These are phyloP conservation scores for Hibiscus syriacus DNA, from an alignment of 345 rosid species.

Conservation along the genomic window DNA sequence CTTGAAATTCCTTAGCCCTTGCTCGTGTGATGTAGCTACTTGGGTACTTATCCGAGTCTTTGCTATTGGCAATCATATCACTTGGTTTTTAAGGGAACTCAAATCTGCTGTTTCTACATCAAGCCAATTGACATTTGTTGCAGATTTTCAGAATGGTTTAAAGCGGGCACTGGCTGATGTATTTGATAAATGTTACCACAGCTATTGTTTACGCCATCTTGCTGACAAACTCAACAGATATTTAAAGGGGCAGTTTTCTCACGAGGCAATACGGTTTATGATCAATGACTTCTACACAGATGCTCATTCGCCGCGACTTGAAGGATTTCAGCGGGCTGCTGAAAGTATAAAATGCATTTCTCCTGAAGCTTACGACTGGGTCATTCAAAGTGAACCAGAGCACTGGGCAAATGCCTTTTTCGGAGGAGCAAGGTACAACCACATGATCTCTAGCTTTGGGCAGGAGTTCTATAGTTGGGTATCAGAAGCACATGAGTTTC, in stretches of 20 bases:
- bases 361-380: slow-evolving; percentile 75
- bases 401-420: slow-evolving; percentile 83
- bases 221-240: slow-evolving; percentile 67
- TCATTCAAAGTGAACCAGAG: too few relatives aligned
- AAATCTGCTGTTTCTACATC: too few relatives aligned
- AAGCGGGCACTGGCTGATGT: slow-evolving; percentile 56
- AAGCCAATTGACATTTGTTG: too few relatives aligned
- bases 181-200: slow-evolving; percentile 60
- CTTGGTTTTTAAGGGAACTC: too few relatives aligned
- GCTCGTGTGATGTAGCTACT: too few relatives aligned
- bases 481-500: slow-evolving; percentile 76
- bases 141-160: slow-evolving; percentile 73
- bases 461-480: slow-evolving; percentile 81
- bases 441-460: slow-evolving; percentile 65
- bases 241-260: slow-evolving; percentile 78
- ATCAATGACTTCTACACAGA: slow-evolving; percentile 76
- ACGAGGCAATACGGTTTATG: slow-evolving; percentile 83
- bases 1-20: too few relatives aligned
- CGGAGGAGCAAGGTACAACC: slow-evolving; percentile 71
- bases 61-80: too few relatives aligned
- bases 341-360: slow-evolving; percentile 73
- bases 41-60: too few relatives aligned
- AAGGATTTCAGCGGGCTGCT: slow-evolving; percentile 44
- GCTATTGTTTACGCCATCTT: slow-evolving; percentile 73
- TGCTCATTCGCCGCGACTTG: slow-evolving; percentile 55